phyloP scores from a whole-genome alignment of 305 asterid species.

The Coffea humblotiana region DNA sequence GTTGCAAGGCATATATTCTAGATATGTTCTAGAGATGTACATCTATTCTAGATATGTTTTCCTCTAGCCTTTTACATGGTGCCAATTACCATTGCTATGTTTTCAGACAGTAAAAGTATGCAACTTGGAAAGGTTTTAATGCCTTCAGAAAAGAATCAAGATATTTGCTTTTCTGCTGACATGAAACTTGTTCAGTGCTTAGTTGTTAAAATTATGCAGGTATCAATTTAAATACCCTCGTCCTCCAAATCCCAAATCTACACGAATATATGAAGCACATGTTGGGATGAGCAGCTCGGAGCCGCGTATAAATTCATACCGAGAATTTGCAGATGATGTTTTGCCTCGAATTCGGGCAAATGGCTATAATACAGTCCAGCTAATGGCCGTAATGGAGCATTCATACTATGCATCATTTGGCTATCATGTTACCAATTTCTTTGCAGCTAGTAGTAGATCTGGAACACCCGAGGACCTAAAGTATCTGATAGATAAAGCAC shows the following conservation, averaged over 20 bases:
- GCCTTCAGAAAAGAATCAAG: background rate
- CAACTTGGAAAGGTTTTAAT: background rate
- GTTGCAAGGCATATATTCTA: too few relatives aligned
- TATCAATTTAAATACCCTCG: conserved; percentile 77
- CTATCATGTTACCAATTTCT: conserved; percentile 92
- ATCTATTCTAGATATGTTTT: background rate
- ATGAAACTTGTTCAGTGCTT: conserved; percentile 5
- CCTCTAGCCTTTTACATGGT: background rate
- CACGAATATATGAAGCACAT: conserved; percentile 96
- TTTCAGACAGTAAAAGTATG: too few relatives aligned
- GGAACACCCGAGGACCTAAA: conserved; percentile 98
- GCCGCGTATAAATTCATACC: conserved; percentile 72
- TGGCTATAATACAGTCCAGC: conserved; percentile 88
- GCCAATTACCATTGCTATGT: background rate
- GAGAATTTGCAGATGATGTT: conserved; percentile 87
- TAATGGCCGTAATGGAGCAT: conserved; percentile 99
- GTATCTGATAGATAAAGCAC: conserved; percentile 95
- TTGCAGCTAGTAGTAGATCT: conserved; percentile 90
- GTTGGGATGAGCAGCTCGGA: conserved; percentile 97
- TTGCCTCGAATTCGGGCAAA: conserved; percentile 87
- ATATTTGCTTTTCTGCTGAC: conserved; percentile 4
- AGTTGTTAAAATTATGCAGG: conserved; percentile 47
- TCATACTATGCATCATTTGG: conserved; percentile 97
- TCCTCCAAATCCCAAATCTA: conserved; percentile 77
- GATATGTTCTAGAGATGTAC: background rate